Evolutionary conservation across 163 green algal species (phyloP), one percentile per base, ranked within the genome.

Genomic region (Chloromonas sp.): DNA sequence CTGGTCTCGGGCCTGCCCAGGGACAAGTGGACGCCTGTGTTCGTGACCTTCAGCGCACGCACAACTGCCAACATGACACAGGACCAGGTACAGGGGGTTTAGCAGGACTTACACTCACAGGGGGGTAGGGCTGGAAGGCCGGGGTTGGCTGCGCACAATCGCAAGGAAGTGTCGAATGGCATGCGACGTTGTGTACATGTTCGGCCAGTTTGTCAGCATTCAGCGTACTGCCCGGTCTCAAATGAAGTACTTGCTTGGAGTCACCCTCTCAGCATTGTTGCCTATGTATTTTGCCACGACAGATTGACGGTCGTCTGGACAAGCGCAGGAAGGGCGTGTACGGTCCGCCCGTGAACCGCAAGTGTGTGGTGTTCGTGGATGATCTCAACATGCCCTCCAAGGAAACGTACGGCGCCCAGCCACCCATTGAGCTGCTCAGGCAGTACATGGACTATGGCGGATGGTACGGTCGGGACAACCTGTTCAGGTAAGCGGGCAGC

Each of bases 361-460:
- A 81, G 82, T 83, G 70, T 78, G 66, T 96, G 15, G 81, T 97
- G 60, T 96, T 97, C 88, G 91, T 97, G 66, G 94, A 97, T 81
- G 94, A 97, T 85, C 92, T 97, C 13, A 97, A 96, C 92, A 97
- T 97, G 94, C 94, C 94, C 11, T 81, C 89, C 70, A 94, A 93
- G 88, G 94, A 97, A 86, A 89, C 82, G 14, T 97, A 96, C 82
- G 93, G 94, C 79, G 93, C 93, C 57, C 94, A 96, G 93, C 94
- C 93, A 11, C 92, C 94, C 57, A 92, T 97, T 61, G 94, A 96
- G 89, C 89, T 97, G 87, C 87, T 96, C 83, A 86, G 94, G 58
- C 93, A 97, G 89, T 92, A 86, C 70, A 89, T 94, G 86, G 94
- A 96, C 89, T 83, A 93, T 76, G 83, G 84, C 61, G 94, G 92